Percentiles rank a stretch among this genome's conserved stretches.
phyloP scores from a whole-genome alignment of 1,139 yeast species.

The Yamadazyma trypodendri region DNA sequence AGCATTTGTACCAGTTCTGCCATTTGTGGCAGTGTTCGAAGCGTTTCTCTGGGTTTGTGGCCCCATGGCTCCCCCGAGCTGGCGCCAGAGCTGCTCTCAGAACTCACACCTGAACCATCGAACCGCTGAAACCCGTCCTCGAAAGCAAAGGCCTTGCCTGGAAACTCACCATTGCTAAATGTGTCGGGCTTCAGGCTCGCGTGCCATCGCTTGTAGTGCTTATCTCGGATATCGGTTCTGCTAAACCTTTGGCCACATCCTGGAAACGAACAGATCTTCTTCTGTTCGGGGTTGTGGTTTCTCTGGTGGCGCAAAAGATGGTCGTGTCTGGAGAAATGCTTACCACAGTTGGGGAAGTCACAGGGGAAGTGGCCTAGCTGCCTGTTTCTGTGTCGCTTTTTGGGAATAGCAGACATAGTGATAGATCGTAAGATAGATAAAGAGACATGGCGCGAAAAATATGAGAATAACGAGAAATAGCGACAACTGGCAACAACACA shows the following conservation, averaged over 20 bases:
- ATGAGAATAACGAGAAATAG: not conserved
- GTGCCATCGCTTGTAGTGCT: slow-evolving; percentile 19
- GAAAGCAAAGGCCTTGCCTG: not conserved
- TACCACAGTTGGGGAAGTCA: slow-evolving; percentile 24
- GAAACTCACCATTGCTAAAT: not conserved
- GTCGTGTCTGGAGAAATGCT: slow-evolving; percentile 36
- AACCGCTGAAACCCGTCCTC: too few species aligned
- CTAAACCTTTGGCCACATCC: slow-evolving; percentile 36
- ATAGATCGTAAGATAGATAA: not conserved
- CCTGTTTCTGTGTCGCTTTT: slow-evolving; percentile 8
- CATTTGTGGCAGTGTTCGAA: not conserved
- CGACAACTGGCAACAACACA: not conserved
- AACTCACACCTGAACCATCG: too few species aligned
- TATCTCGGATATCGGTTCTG: slow-evolving; percentile 36
- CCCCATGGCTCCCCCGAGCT: too few species aligned
- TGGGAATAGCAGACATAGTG: not conserved
- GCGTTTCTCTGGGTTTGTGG: not conserved
- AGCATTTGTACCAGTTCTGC: not conserved
- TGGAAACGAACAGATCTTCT: slow-evolving; percentile 23
- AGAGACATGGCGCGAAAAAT: too few species aligned
- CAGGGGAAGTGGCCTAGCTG: slow-evolving; percentile 16
- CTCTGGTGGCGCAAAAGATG: slow-evolving; percentile 39
- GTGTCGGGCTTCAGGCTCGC: not conserved
- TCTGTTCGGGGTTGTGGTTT: slow-evolving; percentile 37
- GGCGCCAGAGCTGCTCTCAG: too few species aligned